Evolutionary conservation across 768 basidiomycete species (phyloP), one percentile per base, ranked within the genome.

Genomic region (Sutorius australiensis): DNA sequence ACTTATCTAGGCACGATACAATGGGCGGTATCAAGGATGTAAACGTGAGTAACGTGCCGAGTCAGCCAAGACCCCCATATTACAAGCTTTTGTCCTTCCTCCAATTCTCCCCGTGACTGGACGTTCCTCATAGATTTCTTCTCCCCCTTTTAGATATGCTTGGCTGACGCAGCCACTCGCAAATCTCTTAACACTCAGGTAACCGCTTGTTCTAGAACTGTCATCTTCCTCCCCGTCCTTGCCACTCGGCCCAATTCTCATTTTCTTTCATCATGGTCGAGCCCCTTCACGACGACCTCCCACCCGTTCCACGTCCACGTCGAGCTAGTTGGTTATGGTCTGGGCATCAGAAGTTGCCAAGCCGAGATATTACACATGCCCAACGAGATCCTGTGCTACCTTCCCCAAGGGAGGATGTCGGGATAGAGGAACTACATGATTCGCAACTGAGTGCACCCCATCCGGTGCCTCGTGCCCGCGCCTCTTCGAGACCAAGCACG

Each of bases 141-240:
- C 46, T 59, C 58, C 46, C 63, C 31, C 56, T 71, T 69, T 58
- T 39, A 71, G 68, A 54, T 42, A 48, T 34, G 46, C 43, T 61
- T 60, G 55, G 61, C 60, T 54, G 64, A 69, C 62, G 52, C 63
- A 63, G 67, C 67, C 69, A 69, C 67, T 19, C 51, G 51, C 48
- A 61, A 57, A 54, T 64, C 55, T 59, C 60, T 61, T 56, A 55
- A 54, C 21, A 40, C 54, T 60, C 69, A 69, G 69, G 68, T 69
- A 66, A 71, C 65, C 60, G 50, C 44, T 62, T 60, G 51, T 56
- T 47, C 55, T 38, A 24, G 30, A 38, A 44, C 58, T 27, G 44
- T 50, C 42, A 11, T 46, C 61, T 56, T 50, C 56, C 56, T 34
- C 30, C 30, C 37, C 50, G 16, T 48, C 42, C 36, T 32, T n/a